Base-by-base conservation (phyloP, 495 filamentous ascomycete genomes). In the Penicillium waksmanii region DNA sequence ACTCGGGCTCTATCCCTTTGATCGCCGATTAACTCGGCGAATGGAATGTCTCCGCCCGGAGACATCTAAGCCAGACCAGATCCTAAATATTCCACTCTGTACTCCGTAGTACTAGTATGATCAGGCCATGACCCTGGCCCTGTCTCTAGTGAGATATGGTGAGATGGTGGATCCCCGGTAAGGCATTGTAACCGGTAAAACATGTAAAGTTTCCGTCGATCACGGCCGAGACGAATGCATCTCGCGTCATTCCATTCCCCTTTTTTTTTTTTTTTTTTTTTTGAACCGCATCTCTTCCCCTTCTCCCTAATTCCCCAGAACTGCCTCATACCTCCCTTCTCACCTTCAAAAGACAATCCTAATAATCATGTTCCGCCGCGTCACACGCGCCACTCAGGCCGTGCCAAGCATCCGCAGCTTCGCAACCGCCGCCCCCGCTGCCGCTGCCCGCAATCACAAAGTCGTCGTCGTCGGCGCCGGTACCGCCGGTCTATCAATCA, bases 391-490 rank as follows among this genome's bases (percentile, higher is more conserved):
- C 33, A 64, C 62, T 43, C 63, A 61, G 21, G 56, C 55, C 21
- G 62, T 61, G 58, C 56, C 57, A 38, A 57, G 59, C 54, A 55
- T 58, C 54, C 67, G 71, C 33, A 62, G 42, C 19, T 73, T 80
- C 51, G 80, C 80, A 25, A 80, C 77, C 13, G 72, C 72, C 49
- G 68, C 79, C 9, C 76, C 77, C 1, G 76, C 73, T 33, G 69
- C 40, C 46, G 51, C 70, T 9, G 58, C 71, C 18, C 71, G 73
- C 51, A 77, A 78, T 59, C 87, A 89, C 76, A 84, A 81, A 55
- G 76, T 89, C 19, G 84, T 89, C 27, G 80, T 89, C 8, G 77
- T 89, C 44, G 87, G 87, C 55, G 86, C 81, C 46, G 87, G 87
- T 27, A 73, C 82, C 11, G 86, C 86, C 36, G 87, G 87, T 53